Evolutionary conservation across 768 basidiomycete species (phyloP).

Genomic region (Mycena haematopus): DNA sequence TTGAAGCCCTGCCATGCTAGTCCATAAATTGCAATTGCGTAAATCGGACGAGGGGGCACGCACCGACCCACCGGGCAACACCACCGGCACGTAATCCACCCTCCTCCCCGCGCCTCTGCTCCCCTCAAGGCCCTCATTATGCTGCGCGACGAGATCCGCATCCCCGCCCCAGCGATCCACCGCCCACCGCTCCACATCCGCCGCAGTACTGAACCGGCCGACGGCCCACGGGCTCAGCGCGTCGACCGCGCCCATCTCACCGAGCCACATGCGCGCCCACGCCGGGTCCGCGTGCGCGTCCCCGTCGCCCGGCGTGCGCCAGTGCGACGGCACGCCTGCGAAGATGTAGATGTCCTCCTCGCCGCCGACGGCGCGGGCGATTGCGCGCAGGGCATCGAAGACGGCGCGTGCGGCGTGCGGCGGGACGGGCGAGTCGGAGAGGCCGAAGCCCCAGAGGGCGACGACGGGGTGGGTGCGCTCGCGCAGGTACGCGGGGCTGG

Average conservation of each 20-base stretch:
- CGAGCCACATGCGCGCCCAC: constrained; percentile 73
- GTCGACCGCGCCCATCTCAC: constrained; percentile 61
- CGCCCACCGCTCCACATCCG: constrained; percentile 68
- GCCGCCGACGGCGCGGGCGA: not conserved
- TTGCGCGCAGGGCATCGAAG: constrained; percentile 13
- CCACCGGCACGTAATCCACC: constrained; percentile 84
- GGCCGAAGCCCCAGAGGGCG: constrained; percentile 66
- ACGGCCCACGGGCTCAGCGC: constrained; percentile 86
- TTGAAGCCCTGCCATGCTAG: constrained; percentile 66
- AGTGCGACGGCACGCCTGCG: constrained; percentile 73
- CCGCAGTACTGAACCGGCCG: constrained; percentile 67
- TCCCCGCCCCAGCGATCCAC: constrained; percentile 70
- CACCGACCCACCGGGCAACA: constrained; percentile 84
- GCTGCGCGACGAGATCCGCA: constrained; percentile 59
- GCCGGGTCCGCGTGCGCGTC: constrained; percentile 75
- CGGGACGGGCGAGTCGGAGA: constrained; percentile 20
- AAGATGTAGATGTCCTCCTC: constrained; percentile 19
- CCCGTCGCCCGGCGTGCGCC: constrained; percentile 67
- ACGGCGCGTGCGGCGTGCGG: constrained; percentile 14
- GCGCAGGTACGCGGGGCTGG: constrained; percentile 75
- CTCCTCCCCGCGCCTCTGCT: constrained; percentile 44
- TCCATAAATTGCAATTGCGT: constrained; percentile 4
- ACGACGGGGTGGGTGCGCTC: constrained; percentile 77
- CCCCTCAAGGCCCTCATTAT: constrained; percentile 46
- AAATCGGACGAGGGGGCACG: constrained; percentile 36